Evolutionary conservation across 2,329 filamentous ascomycete genomes (phyloP), one percentile per base, ranked within the genome.

Genomic region (Herpotrichia juniperi): DNA sequence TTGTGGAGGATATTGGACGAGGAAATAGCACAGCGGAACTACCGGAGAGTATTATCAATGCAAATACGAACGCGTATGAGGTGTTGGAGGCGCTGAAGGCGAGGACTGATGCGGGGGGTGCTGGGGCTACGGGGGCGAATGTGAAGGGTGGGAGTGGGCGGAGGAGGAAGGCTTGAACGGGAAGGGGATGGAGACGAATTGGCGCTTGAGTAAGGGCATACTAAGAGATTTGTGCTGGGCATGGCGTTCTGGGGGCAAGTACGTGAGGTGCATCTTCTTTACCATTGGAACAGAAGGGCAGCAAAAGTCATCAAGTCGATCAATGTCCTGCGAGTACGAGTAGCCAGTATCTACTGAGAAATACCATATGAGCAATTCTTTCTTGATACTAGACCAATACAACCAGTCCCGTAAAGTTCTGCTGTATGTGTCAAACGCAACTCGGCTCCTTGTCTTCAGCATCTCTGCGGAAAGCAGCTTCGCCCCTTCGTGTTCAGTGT

Each of bases 1-100:
- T 79, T 3, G 68, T 75, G 4, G 75, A 77, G 52, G 76, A 78
- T 49, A 76, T 76, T 63, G 73, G 73, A 2, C 54, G 73, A 25
- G 73, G 73, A 22, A 74, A 60, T 32, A 64, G 58, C 45, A 57
- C 57, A 5, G 34, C 43, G 42, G 31, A 12, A 17, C 31, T 8
- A 8, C 22, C 26, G 4, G 64, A 61, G 44, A 58, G 54, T 25
- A 58, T 56, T n/a, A 43, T 73, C 42, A 69, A 67, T 53, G 60
- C 66, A 30, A 64, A 63, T 19, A 58, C 58, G 11, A 72, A 72
- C 48, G 72, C 68, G 2, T 56, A 65, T 22, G 68, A 74, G 30
- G 63, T 75, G 16, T 40, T 76, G 54, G 61, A 71, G 54, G 67
- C 73, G 58, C 48, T 74, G 52, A 73, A 73, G 58, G 63, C 64